Evolutionary conservation across 2,329 filamentous ascomycete genomes (phyloP), one percentile per base, ranked within the genome.

Genomic region (Metarhizium robertsii): DNA sequence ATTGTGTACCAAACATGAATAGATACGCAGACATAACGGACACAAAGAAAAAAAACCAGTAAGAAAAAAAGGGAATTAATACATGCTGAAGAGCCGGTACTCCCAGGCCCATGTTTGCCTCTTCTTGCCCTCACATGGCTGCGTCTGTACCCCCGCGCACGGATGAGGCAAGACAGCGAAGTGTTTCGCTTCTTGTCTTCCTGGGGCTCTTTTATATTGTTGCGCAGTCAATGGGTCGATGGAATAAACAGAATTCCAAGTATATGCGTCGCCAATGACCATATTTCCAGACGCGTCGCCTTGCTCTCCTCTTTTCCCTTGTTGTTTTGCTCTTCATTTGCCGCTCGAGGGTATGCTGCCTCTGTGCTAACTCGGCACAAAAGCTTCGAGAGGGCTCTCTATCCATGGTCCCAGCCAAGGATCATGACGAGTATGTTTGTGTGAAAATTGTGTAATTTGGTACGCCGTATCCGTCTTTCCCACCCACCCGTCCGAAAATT

Each of bases 31-130:
- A 55, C 32, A 34, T 57, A 60, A 53, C 51, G 53, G 45, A 55
- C 25, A 29, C 56, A 55, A 52, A 62, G 58, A 57, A 59, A 61
- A 62, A 61, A 59, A 61, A 62, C 59, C 61, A 50, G 59, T 59
- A 64, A 68, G 65, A 67, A 68, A 64, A 66, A 68, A 68, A 67
- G 65, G 72, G 69, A 69, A 71, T 70, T 76, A 77, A 74, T 77
- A 77, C 74, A 77, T 75, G 70, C 70, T 71, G 66, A 73, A 71
- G 66, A 71, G 68, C 64, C 62, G 61, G 62, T 59, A 59, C 56
- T 57, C 61, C 57, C 57, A 55, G 54, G 54, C 59, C 59, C 61
- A 64, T 61, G 61, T 63, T 64, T 66, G 61, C 59, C 58, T 56
- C 57, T 56, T 57, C 57, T 57, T 61, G 56, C 32, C 32, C n/a